Base-by-base conservation (phyloP, 2,329 filamentous ascomycete species). In the Ambrosiella cleistominuta region DNA sequence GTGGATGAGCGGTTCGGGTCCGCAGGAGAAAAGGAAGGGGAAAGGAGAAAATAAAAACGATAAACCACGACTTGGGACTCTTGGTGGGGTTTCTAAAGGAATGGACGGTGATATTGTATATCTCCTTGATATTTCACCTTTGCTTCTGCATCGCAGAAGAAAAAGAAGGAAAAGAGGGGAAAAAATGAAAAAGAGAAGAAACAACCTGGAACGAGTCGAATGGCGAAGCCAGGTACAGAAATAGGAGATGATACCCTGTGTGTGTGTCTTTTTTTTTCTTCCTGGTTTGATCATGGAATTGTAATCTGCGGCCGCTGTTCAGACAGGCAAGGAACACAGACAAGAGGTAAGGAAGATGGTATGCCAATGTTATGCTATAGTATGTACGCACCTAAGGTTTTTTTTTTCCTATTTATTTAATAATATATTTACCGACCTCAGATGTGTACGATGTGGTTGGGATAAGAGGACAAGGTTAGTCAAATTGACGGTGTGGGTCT, bases 301-400 rank as follows among this genome's bases (percentile, higher is more conserved):
- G 37, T 54, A 27, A 54, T 40, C 52, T 40, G 39, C 52, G 2
- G 37, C 15, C n/a, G 37, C 39, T 42, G 19, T 42, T 54, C 52
- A 40, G 27, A 54, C 17, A 15, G 42, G 37, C 36, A 51, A 51
- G 47, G 47, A 51, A 51, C 12, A 51, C 17, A 27, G 27, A 51
- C 47, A 51, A 51, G 47, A 51, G 47, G 27, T 51, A 51, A 8
- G 47, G 47, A 51, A 51, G 9, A 27, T 35, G 47, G 37, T 27
- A 51, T 51, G 15, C 47, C 47, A 51, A 27, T 51, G 47, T 54
- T 35, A 54, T 42, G 52, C 52, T 54, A 54, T 19, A 54, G n/a
- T 8, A 15, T 15, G 19, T 37, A 12, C 39, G 12, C 52, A 11
- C 7, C 36, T 19, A 35, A 54, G 39, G 15, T 27, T 39, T 19